Evolutionary conservation across 257 asterid genomes (phyloP), one percentile per base, ranked within the genome.

Genomic region (Fraxinus americana): DNA sequence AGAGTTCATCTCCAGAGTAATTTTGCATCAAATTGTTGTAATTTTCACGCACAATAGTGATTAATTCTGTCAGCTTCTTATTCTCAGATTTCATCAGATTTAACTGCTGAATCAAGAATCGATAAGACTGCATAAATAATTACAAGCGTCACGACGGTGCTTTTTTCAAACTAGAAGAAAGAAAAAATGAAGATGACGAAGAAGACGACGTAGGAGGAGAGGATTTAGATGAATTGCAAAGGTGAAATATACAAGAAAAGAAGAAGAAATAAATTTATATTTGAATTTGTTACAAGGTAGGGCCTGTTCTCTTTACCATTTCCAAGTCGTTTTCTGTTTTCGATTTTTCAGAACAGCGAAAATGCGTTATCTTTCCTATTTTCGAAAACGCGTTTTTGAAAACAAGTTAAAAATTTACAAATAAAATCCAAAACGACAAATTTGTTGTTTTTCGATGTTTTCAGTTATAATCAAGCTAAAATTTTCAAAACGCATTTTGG

Each of bases 1-100:
- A 38, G 21, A 19, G 36, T 14, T 41, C 81, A 10, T 85, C 80
- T 38, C 23, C 87, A 1, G 82, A 57, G 27, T 79, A 65, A 10
- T 34, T 86, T 71, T 75, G 85, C 77, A 73, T 73, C 78, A 86
- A 81, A 54, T 87, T 82, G 7, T 23, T 71, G 80, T 86, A 87
- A 36, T 88, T 84, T 82, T 78, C 86, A 30, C 78, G 72, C 8
- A 89, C 70, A 41, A 57, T 32, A 30, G 83, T 14, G 1, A 93
- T 84, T 76, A 76, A 36, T 68, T 88, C 91, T 5, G 3, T 63
- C n/a, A 93, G 85, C 84, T 83, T 89, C 93, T 83, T 84, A 87
- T 86, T 90, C 87, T 91, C 93, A 50, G 72, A 79, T 71, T 71
- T 88, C 90, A 81, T 78, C 82, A 75, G 81, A 30, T 81, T 81